Evolutionary conservation across 2,329 filamentous ascomycete genomes (phyloP).

Genomic region (Trichoderma breve): DNA sequence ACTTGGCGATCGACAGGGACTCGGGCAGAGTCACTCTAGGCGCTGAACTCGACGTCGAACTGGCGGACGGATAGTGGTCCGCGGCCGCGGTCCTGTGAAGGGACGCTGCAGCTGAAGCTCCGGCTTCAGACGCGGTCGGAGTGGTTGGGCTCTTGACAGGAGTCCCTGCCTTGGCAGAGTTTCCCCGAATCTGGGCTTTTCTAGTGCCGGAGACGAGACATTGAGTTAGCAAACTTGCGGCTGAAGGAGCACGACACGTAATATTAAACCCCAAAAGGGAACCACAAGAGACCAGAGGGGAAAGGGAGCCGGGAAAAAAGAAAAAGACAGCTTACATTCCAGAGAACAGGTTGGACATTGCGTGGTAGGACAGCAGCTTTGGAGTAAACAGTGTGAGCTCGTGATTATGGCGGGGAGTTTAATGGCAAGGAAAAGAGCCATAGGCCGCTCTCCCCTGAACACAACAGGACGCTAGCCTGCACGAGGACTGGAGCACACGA

Average conservation of each 20-base stretch:
- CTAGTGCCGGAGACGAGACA: constrained; percentile 7
- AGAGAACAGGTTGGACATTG: constrained; percentile 61
- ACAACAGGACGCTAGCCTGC: constrained; percentile 3
- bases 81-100: constrained; percentile 29
- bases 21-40: constrained; percentile 62
- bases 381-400: constrained; percentile 11
- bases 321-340: constrained; percentile 52
- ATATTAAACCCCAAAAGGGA: neutral
- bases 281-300: neutral
- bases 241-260: neutral
- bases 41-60: constrained; percentile 48
- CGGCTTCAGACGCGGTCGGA: neutral
- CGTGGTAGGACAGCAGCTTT: constrained; percentile 11
- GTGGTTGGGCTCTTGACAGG: constrained; percentile 14
- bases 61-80: constrained; percentile 38
- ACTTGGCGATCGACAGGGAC: constrained; percentile 62
- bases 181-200: constrained; percentile 20
- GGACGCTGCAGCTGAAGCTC: constrained; percentile 41
- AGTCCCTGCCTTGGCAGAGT: constrained; percentile 19
- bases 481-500: neutral
- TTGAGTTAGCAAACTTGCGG: constrained; percentile 13
- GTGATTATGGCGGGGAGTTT: constrained; percentile 19
- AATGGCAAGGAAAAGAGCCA: constrained; percentile 4
- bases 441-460: constrained; percentile 8
- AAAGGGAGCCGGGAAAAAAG: neutral